Evolutionary conservation across 352 stramenopile species (phyloP).

Genomic region (Globisporangium echinulatum): DNA sequence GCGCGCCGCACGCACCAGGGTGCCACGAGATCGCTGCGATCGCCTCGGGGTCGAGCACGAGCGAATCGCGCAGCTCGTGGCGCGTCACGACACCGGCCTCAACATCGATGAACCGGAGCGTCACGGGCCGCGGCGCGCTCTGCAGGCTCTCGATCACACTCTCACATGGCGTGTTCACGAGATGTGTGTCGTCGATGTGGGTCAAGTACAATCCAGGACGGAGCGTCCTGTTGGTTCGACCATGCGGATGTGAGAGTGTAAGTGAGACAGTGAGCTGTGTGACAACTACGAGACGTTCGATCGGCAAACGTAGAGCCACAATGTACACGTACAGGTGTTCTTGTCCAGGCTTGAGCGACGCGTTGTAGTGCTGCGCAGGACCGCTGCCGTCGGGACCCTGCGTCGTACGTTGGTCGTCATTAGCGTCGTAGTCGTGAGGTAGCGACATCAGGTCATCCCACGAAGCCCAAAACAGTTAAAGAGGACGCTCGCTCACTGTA

Average conservation of each 20-base stretch:
- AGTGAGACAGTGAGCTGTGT: background rate
- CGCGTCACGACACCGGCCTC: slow-evolving; percentile 71
- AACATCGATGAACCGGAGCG: slow-evolving; percentile 66
- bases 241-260: background rate
- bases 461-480: too few relatives aligned
- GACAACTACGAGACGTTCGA: too few relatives aligned
- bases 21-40: slow-evolving; percentile 12
- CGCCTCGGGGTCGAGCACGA: slow-evolving; percentile 34
- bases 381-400: slow-evolving; percentile 33
- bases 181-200: slow-evolving; percentile 70
- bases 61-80: slow-evolving; percentile 59
- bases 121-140: slow-evolving; percentile 44
- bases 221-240: slow-evolving; percentile 26
- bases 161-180: slow-evolving; percentile 57
- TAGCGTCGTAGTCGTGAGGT: too few relatives aligned
- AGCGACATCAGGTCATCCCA: background rate
- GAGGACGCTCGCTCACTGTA: too few relatives aligned
- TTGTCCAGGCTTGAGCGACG: slow-evolving; percentile 40
- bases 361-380: slow-evolving; percentile 69
- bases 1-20: slow-evolving; percentile 5
- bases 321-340: slow-evolving; percentile 42
- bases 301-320: too few relatives aligned
- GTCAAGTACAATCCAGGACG: slow-evolving; percentile 72
- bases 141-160: slow-evolving; percentile 64
- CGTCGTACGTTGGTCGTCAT: background rate